Base-by-base conservation (phyloP, 2,329 filamentous ascomycete genomes). In the Apiospora aurea region DNA sequence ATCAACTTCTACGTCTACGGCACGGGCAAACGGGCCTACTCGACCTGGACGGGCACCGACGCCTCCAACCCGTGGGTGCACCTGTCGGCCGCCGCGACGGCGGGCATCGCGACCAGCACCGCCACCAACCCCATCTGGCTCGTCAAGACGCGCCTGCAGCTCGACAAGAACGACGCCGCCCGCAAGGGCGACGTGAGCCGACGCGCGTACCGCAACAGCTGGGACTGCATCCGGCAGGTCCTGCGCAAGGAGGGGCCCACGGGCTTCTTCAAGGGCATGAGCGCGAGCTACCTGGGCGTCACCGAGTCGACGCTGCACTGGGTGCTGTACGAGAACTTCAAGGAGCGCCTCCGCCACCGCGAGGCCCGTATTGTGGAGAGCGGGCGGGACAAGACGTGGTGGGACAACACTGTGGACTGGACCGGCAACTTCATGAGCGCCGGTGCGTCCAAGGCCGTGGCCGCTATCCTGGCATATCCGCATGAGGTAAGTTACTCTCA, bases 71-170 rank as follows among this genome's bases (percentile, higher is more conserved):
- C 93, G 0, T 93, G 90, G 87, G 91, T 97, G 14, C 94, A 97
- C 80, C 86, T 97, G 11, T 85, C 89, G 67, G 92, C 94, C 1
- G 95, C 93, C 6, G 90, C 93, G 1, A 87, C 88, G 21, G 95
- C 95, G 0, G 95, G 95, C 2, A 89, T 98, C 61, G 91, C 92
- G 8, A 98, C 96, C 0, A 94, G 94, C 67, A 98, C 96, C 0
- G 94, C 93, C 29, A 98, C 95, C 49, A 98, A 98, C 82, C 95
- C 95, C 1, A 97, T 98, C 79, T 98, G 95, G 95, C 89, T 98
- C 74, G 91, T 98, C 79, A 98, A 98, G 87, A 98, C 95, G 53
- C 88, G 95, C 44, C 81, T 98, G 77, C 95, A 98, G 83, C 89
- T 98, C 46, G 95, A 98, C 85, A 97, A 95, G 85, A 94, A 93